Base-by-base conservation (phyloP, 2,329 filamentous ascomycete genomes). In the Exophiala sideris region DNA sequence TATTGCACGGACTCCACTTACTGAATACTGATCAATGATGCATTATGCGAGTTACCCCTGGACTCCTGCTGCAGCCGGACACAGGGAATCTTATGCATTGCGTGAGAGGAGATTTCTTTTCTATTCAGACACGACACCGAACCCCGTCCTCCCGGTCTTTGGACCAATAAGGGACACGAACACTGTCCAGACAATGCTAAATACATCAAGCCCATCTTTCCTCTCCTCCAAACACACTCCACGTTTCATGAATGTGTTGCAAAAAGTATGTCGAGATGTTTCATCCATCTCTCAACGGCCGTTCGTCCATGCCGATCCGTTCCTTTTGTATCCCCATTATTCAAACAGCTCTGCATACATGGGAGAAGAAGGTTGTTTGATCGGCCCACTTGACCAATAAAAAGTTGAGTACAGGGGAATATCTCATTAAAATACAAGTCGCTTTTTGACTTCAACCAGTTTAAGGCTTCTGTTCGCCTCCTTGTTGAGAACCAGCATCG, bases 381-480 rank as follows among this genome's bases (percentile, higher is more conserved):
- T 21, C 45, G 38, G 39, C 16, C 21, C 41, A 20, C 36, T n/a
- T 34, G 48, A 40, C 35, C 50, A 33, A 54, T 44, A 56, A 40
- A 48, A 52, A 54, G 57, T 59, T 48, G 57, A 59, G 57, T 57
- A 60, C 52, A 52, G 57, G 61, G 61, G 24, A 29, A 29, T 29
- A 63, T 63, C 62, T 63, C 61, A 63, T 58, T 62, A 62, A 51
- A 62, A 64, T 61, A 60, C 58, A 64, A 50, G 52, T 52, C 41
- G 52, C 48, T 59, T 59, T 50, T 50, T 39, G 42, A 40, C 44
- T 38, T 42, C 20, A 35, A 29, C 33, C 40, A 34, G 14, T 56
- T 87, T 83, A 62, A 79, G 81, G 65, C 62, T 68, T 67, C 62
- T 67, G 65, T 57, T 68, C 66, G 29, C 58, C 62, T 21, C 57